These are phyloP conservation scores for Chrysophaeum taylorii DNA, from an alignment of 352 stramenopile species.

Conservation along the genomic window DNA sequence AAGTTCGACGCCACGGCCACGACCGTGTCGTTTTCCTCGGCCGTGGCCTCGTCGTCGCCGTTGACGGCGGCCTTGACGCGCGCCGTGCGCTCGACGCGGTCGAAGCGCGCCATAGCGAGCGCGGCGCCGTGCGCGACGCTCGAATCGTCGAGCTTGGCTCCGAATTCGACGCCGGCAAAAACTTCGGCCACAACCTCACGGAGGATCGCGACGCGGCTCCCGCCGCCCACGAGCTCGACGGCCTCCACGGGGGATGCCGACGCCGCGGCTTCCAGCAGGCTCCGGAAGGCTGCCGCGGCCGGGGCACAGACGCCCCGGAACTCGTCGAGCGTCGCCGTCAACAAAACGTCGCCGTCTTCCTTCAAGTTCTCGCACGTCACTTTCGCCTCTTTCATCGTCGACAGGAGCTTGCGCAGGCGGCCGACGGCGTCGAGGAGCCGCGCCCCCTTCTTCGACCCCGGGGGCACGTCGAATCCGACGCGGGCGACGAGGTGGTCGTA, in stretches of 20 bases:
- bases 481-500: slow-evolving; percentile 64
- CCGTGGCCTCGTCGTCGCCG: not conserved
- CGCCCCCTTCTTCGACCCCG: slow-evolving; percentile 61
- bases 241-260: slow-evolving; percentile 28
- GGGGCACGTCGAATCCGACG: slow-evolving; percentile 43
- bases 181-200: slow-evolving; percentile 27
- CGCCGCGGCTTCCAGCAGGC: slow-evolving; percentile 40
- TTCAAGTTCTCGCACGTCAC: slow-evolving; percentile 68
- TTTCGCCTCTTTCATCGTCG: slow-evolving; percentile 59
- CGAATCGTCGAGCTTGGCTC: slow-evolving; percentile 31
- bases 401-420: slow-evolving; percentile 74
- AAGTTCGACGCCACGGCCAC: not conserved
- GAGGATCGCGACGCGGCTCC: slow-evolving; percentile 69
- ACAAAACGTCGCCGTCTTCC: slow-evolving; percentile 60
- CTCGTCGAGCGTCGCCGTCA: slow-evolving; percentile 55
- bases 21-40: not conserved
- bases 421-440: slow-evolving; percentile 69
- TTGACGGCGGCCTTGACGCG: not conserved
- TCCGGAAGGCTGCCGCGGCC: slow-evolving; percentile 45
- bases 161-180: slow-evolving; percentile 17
- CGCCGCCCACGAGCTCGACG: slow-evolving; percentile 74
- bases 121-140: slow-evolving; percentile 26
- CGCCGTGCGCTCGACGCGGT: not conserved
- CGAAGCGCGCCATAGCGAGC: slow-evolving; percentile 1
- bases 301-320: slow-evolving; percentile 56